Base-by-base conservation (phyloP, 768 basidiomycete genomes). In the Trametes gibbosa region DNA sequence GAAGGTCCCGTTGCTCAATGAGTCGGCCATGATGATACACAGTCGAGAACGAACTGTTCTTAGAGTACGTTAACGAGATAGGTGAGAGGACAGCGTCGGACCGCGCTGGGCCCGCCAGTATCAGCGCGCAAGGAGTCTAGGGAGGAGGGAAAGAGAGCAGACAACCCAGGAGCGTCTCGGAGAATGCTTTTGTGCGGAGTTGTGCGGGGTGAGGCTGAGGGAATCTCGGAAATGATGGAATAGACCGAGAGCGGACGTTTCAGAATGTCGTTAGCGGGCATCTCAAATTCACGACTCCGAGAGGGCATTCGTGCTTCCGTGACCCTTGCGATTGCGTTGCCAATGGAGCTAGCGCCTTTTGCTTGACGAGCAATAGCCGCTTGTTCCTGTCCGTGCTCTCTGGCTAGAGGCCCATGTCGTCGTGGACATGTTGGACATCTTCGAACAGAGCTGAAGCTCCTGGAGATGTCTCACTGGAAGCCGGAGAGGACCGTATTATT, bases 1-100 rank as follows among this genome's bases (percentile, higher is more conserved):
- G 29, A 54, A 25, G n/a, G 24, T 25, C 5, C 41, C 53, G 29
- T 45, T 21, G 53, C 29, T 54, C 2, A 42, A 3, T 3, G 53
- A 54, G 29, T 54, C 53, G 17, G 53, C 19, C 53, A 54, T 54
- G 43, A 14, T 17, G 16, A 24, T 45, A n/a, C n/a, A n/a, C n/a
- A 13, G 29, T 32, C 46, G 24, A 8, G 46, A 13, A 24, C 25
- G 12, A 13, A 17, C 13, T 27, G n/a, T n/a, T 49, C 10, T n/a
- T n/a, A 49, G 29, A 29, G 9, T 45, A 21, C 3, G 13, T 21
- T 10, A 8, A 12, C 23, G 8, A 5, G 21, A 24, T 10, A 32
- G 14, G 16, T 5, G 7, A 19, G 46, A 16, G 3, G 29, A 13
- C 13, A 23, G 16, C 19, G 46, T 48, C 27, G 14, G 27, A 48